Base-by-base conservation (phyloP, 225 moss, liverwort and hornwort genomes). In the Antitrichia curtipendula region DNA sequence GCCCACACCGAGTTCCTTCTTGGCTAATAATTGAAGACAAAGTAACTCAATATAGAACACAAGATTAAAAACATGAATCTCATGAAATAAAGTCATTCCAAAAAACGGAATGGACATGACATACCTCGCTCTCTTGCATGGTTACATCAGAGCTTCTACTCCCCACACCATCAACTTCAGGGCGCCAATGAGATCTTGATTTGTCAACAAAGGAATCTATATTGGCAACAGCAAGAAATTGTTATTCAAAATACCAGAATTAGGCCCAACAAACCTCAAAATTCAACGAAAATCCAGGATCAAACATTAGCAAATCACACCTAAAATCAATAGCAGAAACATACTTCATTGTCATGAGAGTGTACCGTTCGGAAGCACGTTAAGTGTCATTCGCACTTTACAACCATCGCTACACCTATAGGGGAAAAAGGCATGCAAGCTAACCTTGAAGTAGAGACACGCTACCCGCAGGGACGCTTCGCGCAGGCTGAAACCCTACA, bases 111-210 rank as follows among this genome's bases (percentile, higher is more conserved):
- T 45, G 63, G 49, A 50, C 56, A 32, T 32, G 76, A 85, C 41
- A 87, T 91, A 92, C 94, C 94, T 94, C 92, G 87, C 84, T 92
- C 82, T 94, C 94, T 54, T 87, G 91, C 91, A 91, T 90, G 32
- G 80, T 85, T 66, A 85, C 86, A 76, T 92, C 91, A 54, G 86
- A 84, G 66, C 80, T 86, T 89, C 91, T 88, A 81, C 65, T 88
- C 58, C 56, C 86, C 53, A 89, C 65, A 66, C 86, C 90, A 85
- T 89, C 89, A 86, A 68, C 88, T 81, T 91, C 88, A 86, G 92
- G 84, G 56, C 88, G 84, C 90, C 92, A 86, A 71, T 79, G 65
- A 84, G 74, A 86, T 80, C 82, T 91, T 82, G 82, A 84, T 88
- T 89, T 87, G 45, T 87, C 87, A 82, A 25, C 69, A 75, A 85